Percentiles rank a stretch among this genome's conserved stretches.
phyloP scores from a whole-genome alignment of 108 stramenopile genomes.

The Thalassiosira profunda region DNA sequence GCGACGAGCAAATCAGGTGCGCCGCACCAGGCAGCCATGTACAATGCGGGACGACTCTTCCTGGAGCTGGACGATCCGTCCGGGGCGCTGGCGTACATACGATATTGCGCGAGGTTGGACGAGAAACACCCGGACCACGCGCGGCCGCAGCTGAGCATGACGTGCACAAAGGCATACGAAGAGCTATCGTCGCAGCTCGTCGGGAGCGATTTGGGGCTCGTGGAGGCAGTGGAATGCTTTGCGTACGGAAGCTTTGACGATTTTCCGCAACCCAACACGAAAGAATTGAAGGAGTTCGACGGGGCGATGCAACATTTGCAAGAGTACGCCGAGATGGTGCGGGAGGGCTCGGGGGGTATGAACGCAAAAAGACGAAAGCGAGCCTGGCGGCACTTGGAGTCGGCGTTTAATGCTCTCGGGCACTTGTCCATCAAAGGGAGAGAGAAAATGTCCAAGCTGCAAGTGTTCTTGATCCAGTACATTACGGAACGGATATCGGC shows the following conservation, averaged over 20 bases:
- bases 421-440: no score
- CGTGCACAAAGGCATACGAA: slow-evolving; percentile 35
- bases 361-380: slow-evolving; percentile 14
- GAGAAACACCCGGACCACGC: slow-evolving; percentile 19
- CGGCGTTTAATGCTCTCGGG: no score
- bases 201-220: slow-evolving; percentile 13
- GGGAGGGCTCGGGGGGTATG: slow-evolving; percentile 14
- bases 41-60: slow-evolving; percentile 44
- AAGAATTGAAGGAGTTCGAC: slow-evolving; percentile 19
- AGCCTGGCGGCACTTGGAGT: no score
- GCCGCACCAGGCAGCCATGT: slow-evolving; percentile 42
- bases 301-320: slow-evolving; percentile 38
- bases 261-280: slow-evolving; percentile 15
- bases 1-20: slow-evolving; percentile 1
- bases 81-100: slow-evolving; percentile 28
- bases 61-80: slow-evolving; percentile 34
- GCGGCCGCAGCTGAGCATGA: slow-evolving; percentile 13
- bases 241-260: slow-evolving; percentile 35
- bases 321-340: slow-evolving; percentile 19
- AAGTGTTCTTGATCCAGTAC: no score
- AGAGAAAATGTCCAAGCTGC: no score
- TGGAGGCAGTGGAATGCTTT: slow-evolving; percentile 38
- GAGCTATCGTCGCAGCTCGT: slow-evolving; percentile 19
- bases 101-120: slow-evolving; percentile 26
- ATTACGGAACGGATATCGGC: no score